Base-by-base conservation (phyloP, 1,139 yeast species). In the Keqinozyma sinolaborantium region DNA sequence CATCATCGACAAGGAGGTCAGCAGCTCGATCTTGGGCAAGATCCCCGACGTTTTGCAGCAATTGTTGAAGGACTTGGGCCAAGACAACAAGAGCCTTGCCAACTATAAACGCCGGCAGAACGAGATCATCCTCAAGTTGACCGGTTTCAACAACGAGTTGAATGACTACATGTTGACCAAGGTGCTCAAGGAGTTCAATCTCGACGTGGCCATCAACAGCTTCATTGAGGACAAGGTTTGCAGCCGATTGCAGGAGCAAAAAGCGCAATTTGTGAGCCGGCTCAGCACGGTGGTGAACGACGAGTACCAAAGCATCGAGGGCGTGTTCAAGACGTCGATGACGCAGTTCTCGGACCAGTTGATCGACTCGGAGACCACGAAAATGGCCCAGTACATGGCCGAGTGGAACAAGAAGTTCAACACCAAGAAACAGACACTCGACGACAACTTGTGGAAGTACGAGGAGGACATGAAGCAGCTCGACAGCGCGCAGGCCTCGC, bases 101-200 rank as follows among this genome's bases (percentile, higher is more conserved):
- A 32, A 30, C 16, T 44, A 41, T 29, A 36, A 40, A 14, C 19
- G 25, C 12, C 29, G 30, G 10, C 48, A 44, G 18, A 34, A 38
- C 19, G 41, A 40, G 8, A 30, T 36, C 12, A 30, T 42, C n/a
- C 30, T 30, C 14, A 36, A 36, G 16, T 36, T 49, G 25, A 40
- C 35, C 23, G 32, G 30, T 4, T 32, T 48, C 5, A 45, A 48
- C 26, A 34, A 38, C 18, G 43, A 42, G 23, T 41, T 49, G 18
- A 39, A 48, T 26, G 42, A 41, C 4, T 47, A 39, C 26, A 31
- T 49, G 19, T 25, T 20, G 13, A 39, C 33, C 9, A 42, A 41
- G 16, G 46, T 46, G 30, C 41, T 45, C 20, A 37, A 32, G 15
- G 18, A 32, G n/a, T 6, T 33, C 13, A 36, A 42, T 20, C 20